Evolutionary conservation across 2,329 filamentous ascomycete genomes (phyloP), one percentile per base, ranked within the genome.

Genomic region (Colletotrichum sp.): DNA sequence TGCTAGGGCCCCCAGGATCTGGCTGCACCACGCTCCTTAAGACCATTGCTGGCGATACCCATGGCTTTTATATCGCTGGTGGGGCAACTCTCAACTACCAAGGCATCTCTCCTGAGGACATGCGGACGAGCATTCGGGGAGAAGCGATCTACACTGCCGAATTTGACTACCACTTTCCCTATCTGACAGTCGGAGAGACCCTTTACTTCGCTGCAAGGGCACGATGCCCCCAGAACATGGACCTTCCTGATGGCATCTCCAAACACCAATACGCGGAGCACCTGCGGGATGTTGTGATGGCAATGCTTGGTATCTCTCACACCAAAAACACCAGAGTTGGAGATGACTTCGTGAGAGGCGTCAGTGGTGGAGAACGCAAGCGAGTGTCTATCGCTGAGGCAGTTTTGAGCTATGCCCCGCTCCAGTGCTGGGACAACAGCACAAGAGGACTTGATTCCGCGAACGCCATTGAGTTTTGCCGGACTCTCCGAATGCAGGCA

Each of bases 1-100:
- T 91, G 8, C 85, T 92, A 5, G 90, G 90, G 15, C 89, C 89
- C 66, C 90, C 91, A 2, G 85, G 85, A 5, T 80, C 82, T 1
- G 91, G 91, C 25, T 95, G 93, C 78, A 92, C 92, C 9, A 94
- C 93, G 1, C 91, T 94, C 77, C 85, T 94, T 64, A 94, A 94
- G 81, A 92, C 91, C 0, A 86, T 93, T 64, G 88, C 91, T 8
- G 91, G 92, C 64, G 91, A 93, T 79, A 92, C 90, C 0, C 88
- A 93, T 77, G 92, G 92, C 19, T 89, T 93, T 79, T 86, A 87
- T 27, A 28, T 76, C 16, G 65, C 65, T 2, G 76, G 76, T 13
- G 70, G 57, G 3, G 36, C 76, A 2, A 70, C 39, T 2, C 66
- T 77, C 27, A 77, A 77, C 66, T 77, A 77, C 61, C 60, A 74